These are phyloP conservation scores for Batkoa obscura DNA, from an alignment of 371 early-diverging fungal species.

Conservation along the genomic window DNA sequence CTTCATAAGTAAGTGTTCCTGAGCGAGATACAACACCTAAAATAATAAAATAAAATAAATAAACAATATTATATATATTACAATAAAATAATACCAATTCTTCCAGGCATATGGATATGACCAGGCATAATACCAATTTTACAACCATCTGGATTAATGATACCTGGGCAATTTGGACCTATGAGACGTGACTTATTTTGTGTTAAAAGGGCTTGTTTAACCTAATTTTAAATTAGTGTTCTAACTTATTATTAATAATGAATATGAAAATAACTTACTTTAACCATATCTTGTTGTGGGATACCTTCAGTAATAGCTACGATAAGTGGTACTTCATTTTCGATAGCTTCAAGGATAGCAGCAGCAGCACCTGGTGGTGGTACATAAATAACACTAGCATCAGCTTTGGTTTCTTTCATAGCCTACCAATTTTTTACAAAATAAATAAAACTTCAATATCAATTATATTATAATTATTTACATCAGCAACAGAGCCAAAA, in stretches of 20 bases:
- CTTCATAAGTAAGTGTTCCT: constrained; percentile 97
- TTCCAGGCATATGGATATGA: constrained; percentile 89
- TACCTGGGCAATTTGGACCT: constrained; percentile 99
- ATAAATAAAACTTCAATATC: neutral
- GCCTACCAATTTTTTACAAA: constrained; percentile 28
- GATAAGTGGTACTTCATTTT: constrained; percentile 88
- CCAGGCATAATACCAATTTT: constrained; percentile 99
- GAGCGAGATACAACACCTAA: constrained; percentile 82
- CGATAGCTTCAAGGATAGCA: constrained; percentile 94
- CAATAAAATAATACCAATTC: constrained; percentile 40
- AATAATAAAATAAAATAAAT: too few species aligned
- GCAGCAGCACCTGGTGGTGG: constrained; percentile 91
- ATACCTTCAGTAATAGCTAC: constrained; percentile 98
- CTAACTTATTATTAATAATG: neutral
- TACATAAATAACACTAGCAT: constrained; percentile 95
- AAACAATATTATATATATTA: too few species aligned
- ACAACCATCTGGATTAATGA: constrained; percentile 92
- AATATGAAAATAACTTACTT: constrained; percentile 17
- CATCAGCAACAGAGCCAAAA: constrained; percentile 80
- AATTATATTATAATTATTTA: constrained; percentile 11
- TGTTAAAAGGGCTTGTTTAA: constrained; percentile 31
- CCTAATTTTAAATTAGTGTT: constrained; percentile 20
- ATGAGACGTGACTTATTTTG: constrained; percentile 83
- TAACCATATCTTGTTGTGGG: constrained; percentile 98
- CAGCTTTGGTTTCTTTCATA: constrained; percentile 65